Evolutionary conservation across 1,139 yeast genomes (phyloP).

Genomic region (Eremothecium cymbalariae): DNA sequence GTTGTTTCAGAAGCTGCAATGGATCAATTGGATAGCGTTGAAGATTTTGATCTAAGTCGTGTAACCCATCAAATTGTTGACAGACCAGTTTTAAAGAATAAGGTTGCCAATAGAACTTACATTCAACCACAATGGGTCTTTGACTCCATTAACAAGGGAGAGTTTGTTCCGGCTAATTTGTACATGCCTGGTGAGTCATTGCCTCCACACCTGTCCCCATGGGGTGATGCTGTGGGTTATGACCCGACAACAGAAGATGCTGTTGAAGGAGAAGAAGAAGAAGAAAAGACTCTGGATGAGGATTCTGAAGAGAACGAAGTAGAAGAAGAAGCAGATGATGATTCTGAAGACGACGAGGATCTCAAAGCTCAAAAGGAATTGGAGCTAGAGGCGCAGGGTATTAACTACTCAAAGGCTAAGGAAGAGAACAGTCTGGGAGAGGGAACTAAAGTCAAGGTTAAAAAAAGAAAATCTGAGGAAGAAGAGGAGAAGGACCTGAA

Average conservation of each 20-base stretch:
- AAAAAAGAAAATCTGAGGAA: constrained; percentile 40
- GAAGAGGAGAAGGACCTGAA: constrained; percentile 82
- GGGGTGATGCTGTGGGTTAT: constrained; percentile 94
- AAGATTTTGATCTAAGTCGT: constrained; percentile 50
- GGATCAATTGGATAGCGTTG: constrained; percentile 50
- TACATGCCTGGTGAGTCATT: constrained; percentile 92
- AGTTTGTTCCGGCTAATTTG: constrained; percentile 62
- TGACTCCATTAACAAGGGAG: constrained; percentile 77
- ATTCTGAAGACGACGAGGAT: constrained; percentile 39
- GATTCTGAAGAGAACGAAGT: constrained; percentile 45
- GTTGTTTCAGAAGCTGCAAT: constrained; percentile 80
- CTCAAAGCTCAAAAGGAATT: constrained; percentile 71
- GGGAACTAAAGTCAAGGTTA: constrained; percentile 33
- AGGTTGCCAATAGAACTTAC: constrained; percentile 87
- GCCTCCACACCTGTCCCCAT: constrained; percentile 96
- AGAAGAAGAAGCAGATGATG: constrained; percentile 38
- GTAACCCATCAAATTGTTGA: constrained; percentile 93
- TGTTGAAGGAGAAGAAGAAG: constrained; percentile 44
- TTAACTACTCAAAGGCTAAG: constrained; percentile 54
- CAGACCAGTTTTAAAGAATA: constrained; percentile 70
- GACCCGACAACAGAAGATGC: constrained; percentile 61
- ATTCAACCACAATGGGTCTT: constrained; percentile 98
- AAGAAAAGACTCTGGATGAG: constrained; percentile 43
- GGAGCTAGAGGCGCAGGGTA: constrained; percentile 86
- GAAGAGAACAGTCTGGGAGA: constrained; percentile 25